A percentile compares a stretch with the other conserved stretches of the same genome.
These are phyloP conservation scores for Peltaster fructicola DNA, from an alignment of 2,329 filamentous ascomycete species.

Conservation along the genomic window DNA sequence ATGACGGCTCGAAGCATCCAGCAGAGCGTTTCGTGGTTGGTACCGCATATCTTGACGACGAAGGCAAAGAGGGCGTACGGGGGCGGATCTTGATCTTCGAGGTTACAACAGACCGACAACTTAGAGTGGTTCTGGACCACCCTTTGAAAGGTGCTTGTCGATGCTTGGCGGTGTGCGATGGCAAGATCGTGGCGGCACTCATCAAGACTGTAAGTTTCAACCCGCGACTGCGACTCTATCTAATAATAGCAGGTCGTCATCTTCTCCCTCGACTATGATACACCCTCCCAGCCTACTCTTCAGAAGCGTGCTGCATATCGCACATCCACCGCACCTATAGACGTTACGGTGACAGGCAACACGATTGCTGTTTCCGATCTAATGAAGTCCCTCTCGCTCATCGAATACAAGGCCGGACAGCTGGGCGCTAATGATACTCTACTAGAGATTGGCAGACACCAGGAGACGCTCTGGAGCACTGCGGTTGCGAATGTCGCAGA, in stretches of 20 bases:
- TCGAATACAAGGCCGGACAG: conserved; percentile 48
- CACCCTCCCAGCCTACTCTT: conserved; percentile 37
- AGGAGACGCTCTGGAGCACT: conserved; percentile 66
- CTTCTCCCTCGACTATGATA: conserved; percentile 37
- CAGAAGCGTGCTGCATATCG: conserved; percentile 59
- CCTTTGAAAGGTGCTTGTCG: conserved; percentile 65
- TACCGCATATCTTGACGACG: conserved; percentile 58
- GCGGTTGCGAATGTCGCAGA: conserved; percentile 55
- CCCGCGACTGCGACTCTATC: background rate
- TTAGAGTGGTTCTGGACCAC: conserved; percentile 54
- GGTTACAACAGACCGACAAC: conserved; percentile 53
- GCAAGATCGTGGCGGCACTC: conserved; percentile 70
- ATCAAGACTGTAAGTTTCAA: conserved; percentile 59
- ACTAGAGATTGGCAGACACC: conserved; percentile 61
- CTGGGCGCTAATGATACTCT: conserved; percentile 41
- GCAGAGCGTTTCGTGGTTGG: conserved; percentile 80
- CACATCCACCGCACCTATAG: conserved; percentile 67
- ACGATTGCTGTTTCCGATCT: conserved; percentile 74
- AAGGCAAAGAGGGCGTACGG: conserved; percentile 34
- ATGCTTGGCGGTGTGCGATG: conserved; percentile 55
- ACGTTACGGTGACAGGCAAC: conserved; percentile 55
- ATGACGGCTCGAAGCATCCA: conserved; percentile 36
- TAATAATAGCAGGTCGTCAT: conserved; percentile 35
- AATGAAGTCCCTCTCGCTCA: conserved; percentile 76
- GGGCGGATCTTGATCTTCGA: conserved; percentile 77